Evolutionary conservation across 805 yeast genomes (phyloP), one percentile per base, ranked within the genome.

Genomic region (Pichia deserticola): DNA sequence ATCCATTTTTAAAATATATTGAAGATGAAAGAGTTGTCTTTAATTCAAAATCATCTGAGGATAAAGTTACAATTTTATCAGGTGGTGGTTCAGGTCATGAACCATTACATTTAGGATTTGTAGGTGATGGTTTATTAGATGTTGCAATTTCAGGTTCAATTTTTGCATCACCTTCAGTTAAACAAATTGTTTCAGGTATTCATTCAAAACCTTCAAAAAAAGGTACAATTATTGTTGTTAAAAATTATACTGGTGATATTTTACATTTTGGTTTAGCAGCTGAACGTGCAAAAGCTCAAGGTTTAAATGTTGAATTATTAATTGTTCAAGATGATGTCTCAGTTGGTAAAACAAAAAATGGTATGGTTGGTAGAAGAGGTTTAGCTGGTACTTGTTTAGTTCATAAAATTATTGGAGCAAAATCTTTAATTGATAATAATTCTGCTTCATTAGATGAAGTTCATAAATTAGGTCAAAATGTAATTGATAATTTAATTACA

Each of bases 51-150:
- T 70, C 74, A 20, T 37, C 59, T 25, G n/a, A 68, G 48, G 68
- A 73, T 30, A 84, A 86, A 59, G 85, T 89, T 41, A 77, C 87
- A 6, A 60, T 90, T 45, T 69, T 90, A 30, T 82, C 96, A 35
- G 97, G 97, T 52, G 98, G 98, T 49, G 97, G 97, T 30, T 81
- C 90, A 12, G 98, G 98, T 44, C 98, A 90, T 62, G 98, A 90
- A 67, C 97, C 97, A 29, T 74, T 89, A 5, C 97, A 92, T 61
- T 90, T 87, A 8, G 97, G 96, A 0, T 90, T 81, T 64, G 89
- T 90, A 27, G 97, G 97, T 11, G 74, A 79, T 12, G 95, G 95
- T 45, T 69, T 85, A 57, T 66, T 90, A 39, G 88, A 86, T 56
- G 95, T 83, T 39, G 97, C 96, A 0, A 96, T 90, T 5, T 81